Conservation (phyloP, 2,329 filamentous ascomycete species). For the Ramularia collo-cygni region DNA sequence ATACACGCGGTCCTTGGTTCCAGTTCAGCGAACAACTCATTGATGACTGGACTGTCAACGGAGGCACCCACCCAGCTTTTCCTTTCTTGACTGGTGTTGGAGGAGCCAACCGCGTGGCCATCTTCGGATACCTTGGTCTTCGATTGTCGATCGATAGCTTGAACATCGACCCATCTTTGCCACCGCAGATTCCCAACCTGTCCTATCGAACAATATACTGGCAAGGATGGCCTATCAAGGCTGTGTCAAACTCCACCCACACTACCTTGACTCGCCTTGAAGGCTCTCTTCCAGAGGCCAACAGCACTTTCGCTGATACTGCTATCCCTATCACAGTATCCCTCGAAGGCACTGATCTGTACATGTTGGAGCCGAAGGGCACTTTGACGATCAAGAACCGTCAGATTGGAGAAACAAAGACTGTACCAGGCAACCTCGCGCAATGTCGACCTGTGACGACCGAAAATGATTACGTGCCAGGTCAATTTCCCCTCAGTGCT, state of each 20-base stretch:
- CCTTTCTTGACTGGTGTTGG: slow-evolving; percentile 67
- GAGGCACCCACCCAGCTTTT: slow-evolving; percentile 61
- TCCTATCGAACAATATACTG: slow-evolving; percentile 60
- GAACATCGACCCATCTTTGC: slow-evolving; percentile 59
- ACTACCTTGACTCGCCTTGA: slow-evolving; percentile 53
- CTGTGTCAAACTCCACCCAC: slow-evolving; percentile 56
- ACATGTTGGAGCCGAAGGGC: slow-evolving; percentile 34
- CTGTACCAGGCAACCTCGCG: slow-evolving; percentile 53
- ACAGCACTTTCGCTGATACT: slow-evolving; percentile 45
- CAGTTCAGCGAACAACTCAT: slow-evolving; percentile 64
- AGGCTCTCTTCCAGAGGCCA: slow-evolving; percentile 46
- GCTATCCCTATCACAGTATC: slow-evolving; percentile 53
- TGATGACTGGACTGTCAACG: slow-evolving; percentile 55
- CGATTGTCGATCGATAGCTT: slow-evolving; percentile 52
- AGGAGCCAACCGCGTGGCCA: slow-evolving; percentile 59
- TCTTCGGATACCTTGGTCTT: slow-evolving; percentile 62
- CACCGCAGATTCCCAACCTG: slow-evolving; percentile 57
- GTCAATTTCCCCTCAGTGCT: slow-evolving; percentile 62
- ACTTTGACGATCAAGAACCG: slow-evolving; percentile 53
- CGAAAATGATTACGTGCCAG: slow-evolving; percentile 45
- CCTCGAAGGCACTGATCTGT: slow-evolving; percentile 34
- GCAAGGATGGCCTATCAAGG: slow-evolving; percentile 57
- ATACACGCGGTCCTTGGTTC: slow-evolving; percentile 60
- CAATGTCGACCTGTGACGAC: slow-evolving; percentile 53
- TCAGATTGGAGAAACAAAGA: slow-evolving; percentile 47